Percentiles rank a stretch among this genome's conserved stretches.
These are phyloP conservation scores for Cytospora leucostoma DNA, from an alignment of 2,329 filamentous ascomycete genomes.

Conservation along the genomic window DNA sequence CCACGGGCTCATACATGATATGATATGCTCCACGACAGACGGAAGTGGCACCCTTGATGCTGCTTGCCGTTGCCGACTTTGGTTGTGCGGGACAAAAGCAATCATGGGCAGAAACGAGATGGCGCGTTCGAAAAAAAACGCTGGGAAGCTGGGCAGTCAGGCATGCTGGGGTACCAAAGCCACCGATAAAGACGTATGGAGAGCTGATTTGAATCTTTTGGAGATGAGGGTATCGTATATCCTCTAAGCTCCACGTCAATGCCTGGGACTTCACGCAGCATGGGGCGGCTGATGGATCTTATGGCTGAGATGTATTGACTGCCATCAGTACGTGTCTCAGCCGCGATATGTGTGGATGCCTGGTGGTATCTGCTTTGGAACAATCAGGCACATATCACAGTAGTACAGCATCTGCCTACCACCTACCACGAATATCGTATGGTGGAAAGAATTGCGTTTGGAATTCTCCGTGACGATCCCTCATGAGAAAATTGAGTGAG, in stretches of 20 bases:
- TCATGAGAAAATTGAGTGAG: not conserved
- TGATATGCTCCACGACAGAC: not conserved
- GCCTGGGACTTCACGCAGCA: not conserved
- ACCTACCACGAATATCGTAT: not conserved
- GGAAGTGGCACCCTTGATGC: slow-evolving; percentile 24
- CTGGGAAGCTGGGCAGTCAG: not conserved
- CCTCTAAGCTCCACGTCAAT: not conserved
- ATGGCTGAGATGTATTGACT: not conserved
- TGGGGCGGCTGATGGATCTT: not conserved
- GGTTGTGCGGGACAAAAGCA: not conserved
- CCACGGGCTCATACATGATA: slow-evolving; percentile 1
- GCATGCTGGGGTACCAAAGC: not conserved
- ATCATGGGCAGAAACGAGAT: not conserved
- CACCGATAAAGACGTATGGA: no score
- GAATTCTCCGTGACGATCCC: not conserved
- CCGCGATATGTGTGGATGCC: not conserved
- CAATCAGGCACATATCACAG: not conserved
- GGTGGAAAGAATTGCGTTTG: not conserved
- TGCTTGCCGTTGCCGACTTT: slow-evolving; percentile 29
- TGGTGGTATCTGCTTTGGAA: not conserved
- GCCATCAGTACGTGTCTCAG: not conserved
- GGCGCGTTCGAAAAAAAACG: not conserved
- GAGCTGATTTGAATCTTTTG: no score
- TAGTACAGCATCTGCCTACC: not conserved
- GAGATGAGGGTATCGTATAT: no score